These are phyloP conservation scores for Mycena amicta DNA, from an alignment of 768 basidiomycete genomes.

Conservation along the genomic window DNA sequence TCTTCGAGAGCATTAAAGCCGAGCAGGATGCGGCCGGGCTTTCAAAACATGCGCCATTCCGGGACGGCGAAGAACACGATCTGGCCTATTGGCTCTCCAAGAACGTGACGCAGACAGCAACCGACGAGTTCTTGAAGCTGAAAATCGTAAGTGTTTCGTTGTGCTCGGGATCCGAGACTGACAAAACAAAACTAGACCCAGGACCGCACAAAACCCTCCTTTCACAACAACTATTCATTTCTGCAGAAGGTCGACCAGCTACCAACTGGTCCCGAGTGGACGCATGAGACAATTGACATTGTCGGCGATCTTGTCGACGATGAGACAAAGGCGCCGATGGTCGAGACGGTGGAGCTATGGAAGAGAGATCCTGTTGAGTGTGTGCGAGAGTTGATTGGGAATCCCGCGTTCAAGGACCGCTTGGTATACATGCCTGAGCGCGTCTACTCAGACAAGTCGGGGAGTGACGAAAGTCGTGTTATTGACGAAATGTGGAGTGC, in stretches of 20 bases:
- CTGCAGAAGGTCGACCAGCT: slow-evolving; percentile 27
- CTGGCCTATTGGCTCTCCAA: too few relatives aligned
- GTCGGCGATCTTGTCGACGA: slow-evolving; percentile 20
- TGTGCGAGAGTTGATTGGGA: slow-evolving; percentile 27
- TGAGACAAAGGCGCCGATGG: slow-evolving; percentile 2
- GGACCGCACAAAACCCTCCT: too few relatives aligned
- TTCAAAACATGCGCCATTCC: too few relatives aligned
- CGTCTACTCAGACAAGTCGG: slow-evolving; percentile 11
- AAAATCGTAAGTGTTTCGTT: too few relatives aligned
- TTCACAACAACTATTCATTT: too few relatives aligned
- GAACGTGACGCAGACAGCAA: too few relatives aligned
- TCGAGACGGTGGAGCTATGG: slow-evolving; percentile 29
- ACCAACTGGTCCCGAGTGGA: slow-evolving; percentile 22
- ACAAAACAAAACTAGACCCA: too few relatives aligned
- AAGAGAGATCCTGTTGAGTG: slow-evolving; percentile 26
- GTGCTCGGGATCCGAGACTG: too few relatives aligned
- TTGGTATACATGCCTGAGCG: slow-evolving; percentile 27
- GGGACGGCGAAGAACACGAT: too few relatives aligned
- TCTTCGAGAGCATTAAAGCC: too few relatives aligned
- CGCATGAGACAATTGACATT: slow-evolving; percentile 22
- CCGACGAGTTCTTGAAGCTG: too few relatives aligned
- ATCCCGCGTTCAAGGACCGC: slow-evolving; percentile 26
- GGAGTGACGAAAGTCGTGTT: background rate
- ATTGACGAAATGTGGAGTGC: slow-evolving; percentile 32
- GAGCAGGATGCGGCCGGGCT: too few relatives aligned